phyloP scores from a whole-genome alignment of 768 basidiomycete species.

The Tricholoma bakamatsutake region DNA sequence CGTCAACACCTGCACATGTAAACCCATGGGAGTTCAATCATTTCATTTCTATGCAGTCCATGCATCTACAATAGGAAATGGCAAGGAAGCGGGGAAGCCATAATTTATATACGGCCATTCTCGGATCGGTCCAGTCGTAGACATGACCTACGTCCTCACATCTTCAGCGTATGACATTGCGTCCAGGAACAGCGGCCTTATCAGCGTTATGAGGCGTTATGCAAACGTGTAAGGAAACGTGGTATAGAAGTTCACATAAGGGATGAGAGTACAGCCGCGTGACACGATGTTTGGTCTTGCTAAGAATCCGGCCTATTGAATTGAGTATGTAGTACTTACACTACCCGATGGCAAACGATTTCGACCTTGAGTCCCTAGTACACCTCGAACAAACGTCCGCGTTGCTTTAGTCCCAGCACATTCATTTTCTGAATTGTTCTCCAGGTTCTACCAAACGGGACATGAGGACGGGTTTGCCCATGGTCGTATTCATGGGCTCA shows the following conservation, averaged over 20 bases:
- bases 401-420: constrained; percentile 6
- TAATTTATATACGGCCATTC: no score
- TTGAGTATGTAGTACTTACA: no score
- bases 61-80: no score
- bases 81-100: no score
- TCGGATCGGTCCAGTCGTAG: no score
- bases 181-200: not conserved
- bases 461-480: constrained; percentile 76
- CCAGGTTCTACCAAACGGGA: constrained; percentile 77
- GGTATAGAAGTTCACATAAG: not conserved
- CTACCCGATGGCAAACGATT: constrained; percentile 27
- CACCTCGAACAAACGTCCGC: constrained; percentile 59
- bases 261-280: no score
- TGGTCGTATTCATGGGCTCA: constrained; percentile 83
- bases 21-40: not conserved
- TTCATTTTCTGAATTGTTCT: constrained; percentile 6
- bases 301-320: not conserved
- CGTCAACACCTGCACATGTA: not conserved
- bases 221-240: not conserved
- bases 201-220: not conserved
- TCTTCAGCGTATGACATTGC: not conserved
- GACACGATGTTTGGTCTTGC: not conserved
- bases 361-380: constrained; percentile 56
- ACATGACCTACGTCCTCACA: no score
- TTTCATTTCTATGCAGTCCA: not conserved